Percentiles rank a stretch among this genome's conserved stretches.
phyloP scores from a whole-genome alignment of 2,329 filamentous ascomycete species.

The Fusarium napiforme region DNA sequence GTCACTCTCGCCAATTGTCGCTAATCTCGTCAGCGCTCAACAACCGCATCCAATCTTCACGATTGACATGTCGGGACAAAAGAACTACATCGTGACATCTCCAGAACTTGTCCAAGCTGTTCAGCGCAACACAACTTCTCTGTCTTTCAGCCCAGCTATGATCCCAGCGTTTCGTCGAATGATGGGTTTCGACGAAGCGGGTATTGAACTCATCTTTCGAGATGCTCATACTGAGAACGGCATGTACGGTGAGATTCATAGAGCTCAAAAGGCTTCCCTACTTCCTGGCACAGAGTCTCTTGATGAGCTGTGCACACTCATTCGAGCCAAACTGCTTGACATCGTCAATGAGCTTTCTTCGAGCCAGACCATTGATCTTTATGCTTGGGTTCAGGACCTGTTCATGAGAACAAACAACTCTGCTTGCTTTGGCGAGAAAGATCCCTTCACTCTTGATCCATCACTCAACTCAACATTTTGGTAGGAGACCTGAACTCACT shows the following conservation, averaged over 20 bases:
- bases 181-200: constrained; percentile 35
- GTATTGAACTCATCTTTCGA: constrained; percentile 37
- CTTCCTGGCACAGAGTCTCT: constrained; percentile 31
- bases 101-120: constrained; percentile 37
- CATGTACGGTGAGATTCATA: constrained; percentile 39
- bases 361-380: constrained; percentile 20
- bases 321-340: constrained; percentile 11
- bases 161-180: constrained; percentile 36
- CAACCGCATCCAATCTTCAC: constrained; percentile 39
- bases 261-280: constrained; percentile 29
- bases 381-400: constrained; percentile 27
- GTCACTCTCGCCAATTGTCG: fast-evolving
- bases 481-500: fast-evolving
- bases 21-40: constrained; percentile 20
- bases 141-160: constrained; percentile 34
- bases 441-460: constrained; percentile 26
- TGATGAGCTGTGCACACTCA: constrained; percentile 14
- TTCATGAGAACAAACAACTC: constrained; percentile 39
- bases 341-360: constrained; percentile 18
- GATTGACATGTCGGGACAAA: constrained; percentile 38
- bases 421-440: constrained; percentile 33
- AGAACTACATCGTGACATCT: constrained; percentile 39
- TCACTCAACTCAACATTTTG: constrained; percentile 20
- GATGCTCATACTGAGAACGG: constrained; percentile 39
- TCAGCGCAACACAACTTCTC: constrained; percentile 28